Base-by-base conservation (phyloP, 164 flowering plant genomes). In the Vitis cinerea region DNA sequence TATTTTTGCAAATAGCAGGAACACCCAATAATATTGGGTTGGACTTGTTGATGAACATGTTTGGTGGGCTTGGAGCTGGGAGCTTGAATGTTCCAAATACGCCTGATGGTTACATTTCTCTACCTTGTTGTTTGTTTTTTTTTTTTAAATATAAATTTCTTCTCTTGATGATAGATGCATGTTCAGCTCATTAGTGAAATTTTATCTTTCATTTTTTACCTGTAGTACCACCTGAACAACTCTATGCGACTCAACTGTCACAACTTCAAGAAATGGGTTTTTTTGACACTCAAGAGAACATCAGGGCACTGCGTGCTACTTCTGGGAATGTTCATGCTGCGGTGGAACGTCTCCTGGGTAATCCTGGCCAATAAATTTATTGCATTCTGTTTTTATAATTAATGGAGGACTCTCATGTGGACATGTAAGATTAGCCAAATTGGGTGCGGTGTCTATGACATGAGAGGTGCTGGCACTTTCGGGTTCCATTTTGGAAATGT, bases 201-300 rank as follows among this genome's bases (percentile, higher is more conserved):
- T 67, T 16, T 65, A 47, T 51, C 27, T 11, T 13, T 63, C 19
- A 19, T 59, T 61, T 48, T 29, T 49, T 67, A n/a, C 50, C 7
- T 66, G 65, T 75, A 93, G 99, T 88, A 62, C 98, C 98, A 17
- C 97, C 97, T 0, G 99, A 95, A 72, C 82, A 95, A 77, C 90
- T 89, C 8, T 95, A 95, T 75, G 97, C 98, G 9, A 88, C 93
- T 19, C 97, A 95, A 71, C 83, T 95, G 49, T 68, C 90, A 44
- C 99, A 91, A 79, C 97, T 95, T 63, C 98, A 89, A 82, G 99
- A 95, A 75, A 95, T 93, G 99, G 99, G 99, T 56, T 95, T 93
- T 82, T 86, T 87, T 72, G 99, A 95, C 72, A 87, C 91, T 2
- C 91, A 87, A 78, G 98, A 93, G 80, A 95, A 95, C 61, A 91